Evolutionary conservation across 148 eudicot species (phyloP).

Genomic region (Rhododendron molle): DNA sequence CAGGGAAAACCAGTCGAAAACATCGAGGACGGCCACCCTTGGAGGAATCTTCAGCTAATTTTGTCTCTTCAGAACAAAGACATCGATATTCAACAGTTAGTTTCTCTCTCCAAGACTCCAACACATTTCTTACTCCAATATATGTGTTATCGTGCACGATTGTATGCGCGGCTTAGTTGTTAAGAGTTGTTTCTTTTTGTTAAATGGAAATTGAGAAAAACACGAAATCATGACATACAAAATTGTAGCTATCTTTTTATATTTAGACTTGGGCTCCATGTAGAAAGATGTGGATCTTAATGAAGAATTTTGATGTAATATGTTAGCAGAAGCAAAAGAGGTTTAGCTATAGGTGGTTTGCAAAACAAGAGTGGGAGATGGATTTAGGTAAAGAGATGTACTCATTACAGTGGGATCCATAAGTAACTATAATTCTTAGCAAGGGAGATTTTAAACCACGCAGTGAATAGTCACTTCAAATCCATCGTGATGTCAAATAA

Average conservation of each 20-base stretch:
- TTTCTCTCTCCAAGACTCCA: background rate
- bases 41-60: conserved; percentile 68
- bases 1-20: background rate
- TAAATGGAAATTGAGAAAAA: background rate
- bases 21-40: conserved; percentile 28
- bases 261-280: background rate
- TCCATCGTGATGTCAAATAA: background rate
- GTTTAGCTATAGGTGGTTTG: background rate
- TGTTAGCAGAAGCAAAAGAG: background rate
- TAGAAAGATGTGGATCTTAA: background rate
- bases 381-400: background rate
- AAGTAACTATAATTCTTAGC: background rate
- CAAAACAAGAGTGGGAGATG: background rate
- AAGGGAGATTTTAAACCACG: background rate
- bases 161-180: background rate
- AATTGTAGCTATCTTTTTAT: background rate
- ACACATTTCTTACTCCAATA: background rate
- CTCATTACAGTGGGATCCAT: background rate
- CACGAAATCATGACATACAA: background rate
- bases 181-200: background rate
- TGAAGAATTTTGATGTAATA: background rate
- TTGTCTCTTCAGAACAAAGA: conserved; percentile 50
- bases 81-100: conserved; percentile 35
- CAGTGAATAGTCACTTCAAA: background rate
- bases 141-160: background rate